Evolutionary conservation across 345 rosid genomes (phyloP).

Genomic region (Rhodomyrtus tomentosa): DNA sequence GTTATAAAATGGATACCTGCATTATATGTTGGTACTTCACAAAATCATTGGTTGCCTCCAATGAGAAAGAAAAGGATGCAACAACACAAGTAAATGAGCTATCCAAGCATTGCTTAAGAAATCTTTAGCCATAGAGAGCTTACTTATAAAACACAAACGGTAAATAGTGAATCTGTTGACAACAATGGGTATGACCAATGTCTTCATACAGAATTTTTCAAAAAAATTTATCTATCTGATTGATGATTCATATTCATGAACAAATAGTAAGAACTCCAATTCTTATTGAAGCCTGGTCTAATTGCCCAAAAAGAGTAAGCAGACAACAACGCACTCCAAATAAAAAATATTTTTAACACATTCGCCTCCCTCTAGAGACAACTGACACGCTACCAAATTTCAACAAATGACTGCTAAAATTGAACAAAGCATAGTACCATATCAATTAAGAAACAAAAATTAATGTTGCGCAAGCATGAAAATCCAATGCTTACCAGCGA

Average conservation of each 20-base stretch:
- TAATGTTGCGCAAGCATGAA: neutral
- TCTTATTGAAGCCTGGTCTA: neutral
- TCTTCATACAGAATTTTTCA: no score
- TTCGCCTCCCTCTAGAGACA: neutral
- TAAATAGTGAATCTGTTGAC: neutral
- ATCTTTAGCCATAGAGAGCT: neutral
- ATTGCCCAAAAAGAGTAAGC: neutral
- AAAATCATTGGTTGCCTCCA: neutral
- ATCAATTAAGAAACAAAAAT: neutral
- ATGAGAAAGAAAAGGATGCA: neutral
- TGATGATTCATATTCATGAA: no score
- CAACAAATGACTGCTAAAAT: neutral
- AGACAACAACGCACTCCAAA: neutral
- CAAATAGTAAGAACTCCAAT: no score
- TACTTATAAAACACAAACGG: neutral
- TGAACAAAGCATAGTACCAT: neutral
- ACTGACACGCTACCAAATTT: neutral
- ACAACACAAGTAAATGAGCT: neutral
- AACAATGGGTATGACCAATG: neutral
- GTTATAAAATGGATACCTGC: neutral
- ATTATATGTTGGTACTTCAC: neutral
- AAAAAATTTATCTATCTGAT: no score
- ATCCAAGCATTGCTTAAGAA: neutral
- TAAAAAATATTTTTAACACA: neutral
- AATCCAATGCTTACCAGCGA: conserved; percentile 32